Conservation (phyloP, 176 grass and related monocot species). For the Secale cereale region DNA sequence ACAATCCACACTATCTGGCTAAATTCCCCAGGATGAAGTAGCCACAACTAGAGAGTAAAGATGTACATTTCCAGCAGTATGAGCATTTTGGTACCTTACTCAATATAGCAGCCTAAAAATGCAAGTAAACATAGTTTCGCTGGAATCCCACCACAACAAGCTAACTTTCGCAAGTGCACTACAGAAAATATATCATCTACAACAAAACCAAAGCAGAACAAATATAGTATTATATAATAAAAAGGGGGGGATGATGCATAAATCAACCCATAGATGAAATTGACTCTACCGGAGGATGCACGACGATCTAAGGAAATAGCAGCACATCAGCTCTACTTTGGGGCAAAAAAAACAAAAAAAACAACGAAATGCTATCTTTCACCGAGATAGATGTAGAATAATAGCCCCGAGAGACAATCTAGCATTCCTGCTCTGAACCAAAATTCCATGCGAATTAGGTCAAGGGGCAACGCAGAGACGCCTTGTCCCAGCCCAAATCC, state of each 20-base stretch:
- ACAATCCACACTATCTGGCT: neutral
- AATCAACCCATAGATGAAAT: neutral
- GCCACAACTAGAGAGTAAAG: constrained; percentile 15
- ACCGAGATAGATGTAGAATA: neutral
- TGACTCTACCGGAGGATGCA: neutral
- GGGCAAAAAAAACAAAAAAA: neutral
- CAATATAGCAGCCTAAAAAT: neutral
- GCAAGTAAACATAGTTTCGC: neutral
- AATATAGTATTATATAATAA: neutral
- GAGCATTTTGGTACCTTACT: constrained; percentile 12
- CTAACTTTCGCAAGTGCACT: neutral
- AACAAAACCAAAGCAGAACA: neutral
- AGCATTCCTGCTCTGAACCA: neutral
- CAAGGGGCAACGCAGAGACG: neutral
- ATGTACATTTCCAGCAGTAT: neutral
- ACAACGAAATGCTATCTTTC: neutral
- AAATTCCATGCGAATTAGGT: neutral
- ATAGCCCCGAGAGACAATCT: neutral
- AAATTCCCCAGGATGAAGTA: neutral
- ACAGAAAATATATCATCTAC: neutral
- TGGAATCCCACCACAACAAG: constrained; percentile 12
- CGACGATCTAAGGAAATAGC: neutral
- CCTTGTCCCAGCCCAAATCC: neutral
- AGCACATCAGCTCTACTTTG: neutral
- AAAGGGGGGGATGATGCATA: too few relatives aligned